Conservation (phyloP, 1,284 basidiomycete genomes). For the Inonotus hispidus region DNA sequence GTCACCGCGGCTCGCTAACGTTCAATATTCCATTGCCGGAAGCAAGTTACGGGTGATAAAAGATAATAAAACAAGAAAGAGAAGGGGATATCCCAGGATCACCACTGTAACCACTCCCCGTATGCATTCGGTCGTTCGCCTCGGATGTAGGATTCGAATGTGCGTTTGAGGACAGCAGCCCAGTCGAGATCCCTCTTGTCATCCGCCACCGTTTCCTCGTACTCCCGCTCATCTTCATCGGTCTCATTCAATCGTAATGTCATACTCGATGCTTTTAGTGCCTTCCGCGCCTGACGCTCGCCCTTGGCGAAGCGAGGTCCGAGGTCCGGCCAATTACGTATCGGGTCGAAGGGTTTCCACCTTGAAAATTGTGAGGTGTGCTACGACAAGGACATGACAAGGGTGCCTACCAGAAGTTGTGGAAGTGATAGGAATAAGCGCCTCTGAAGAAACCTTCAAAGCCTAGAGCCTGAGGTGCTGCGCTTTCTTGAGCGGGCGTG, state of each 20-base stretch:
- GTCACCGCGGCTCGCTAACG: neutral
- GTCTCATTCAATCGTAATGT: conserved; percentile 21
- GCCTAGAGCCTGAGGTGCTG: conserved; percentile 70
- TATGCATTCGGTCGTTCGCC: conserved; percentile 91
- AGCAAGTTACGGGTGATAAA: neutral
- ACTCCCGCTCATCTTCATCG: conserved; percentile 24
- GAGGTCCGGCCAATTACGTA: conserved; percentile 88
- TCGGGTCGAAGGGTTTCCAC: conserved; percentile 91
- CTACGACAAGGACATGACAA: conserved; percentile 8
- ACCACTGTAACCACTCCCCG: conserved; percentile 79
- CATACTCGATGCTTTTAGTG: neutral
- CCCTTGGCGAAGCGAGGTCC: conserved; percentile 73
- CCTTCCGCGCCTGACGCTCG: conserved; percentile 52
- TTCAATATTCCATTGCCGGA: neutral
- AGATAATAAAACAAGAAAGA: neutral
- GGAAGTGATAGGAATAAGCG: conserved; percentile 83
- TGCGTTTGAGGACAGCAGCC: conserved; percentile 87
- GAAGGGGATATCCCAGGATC: conserved; percentile 19
- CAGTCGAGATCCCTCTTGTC: conserved; percentile 80
- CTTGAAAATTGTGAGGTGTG: conserved; percentile 34
- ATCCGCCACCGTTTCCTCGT: conserved; percentile 36
- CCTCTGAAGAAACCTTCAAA: conserved; percentile 86
- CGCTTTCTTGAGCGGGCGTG: conserved; percentile 61
- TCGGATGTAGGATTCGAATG: conserved; percentile 84
- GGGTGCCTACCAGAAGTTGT: conserved; percentile 66